Base-by-base conservation (phyloP, 495 filamentous ascomycete species). In the Chlorociboria aeruginascens region DNA sequence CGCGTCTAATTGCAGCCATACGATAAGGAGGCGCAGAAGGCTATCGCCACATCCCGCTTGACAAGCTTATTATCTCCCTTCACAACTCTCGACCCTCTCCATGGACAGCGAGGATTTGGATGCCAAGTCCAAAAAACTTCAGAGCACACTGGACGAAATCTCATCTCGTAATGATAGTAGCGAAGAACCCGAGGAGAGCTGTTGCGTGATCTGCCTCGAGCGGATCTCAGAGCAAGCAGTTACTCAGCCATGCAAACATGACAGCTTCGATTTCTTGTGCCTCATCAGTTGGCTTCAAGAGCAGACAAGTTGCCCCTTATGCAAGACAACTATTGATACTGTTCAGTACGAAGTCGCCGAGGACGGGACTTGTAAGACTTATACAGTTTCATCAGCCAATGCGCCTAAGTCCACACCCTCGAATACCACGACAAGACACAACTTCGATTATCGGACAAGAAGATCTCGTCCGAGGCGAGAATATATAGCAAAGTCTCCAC, bases 201-300 rank as follows among this genome's bases (percentile, higher is more conserved):
- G 67, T 58, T 85, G 81, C 61, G 77, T 81, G 45, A 81, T 85
- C 58, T 95, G 89, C 61, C 75, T 94, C 41, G 82, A 89, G 48
- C 58, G 65, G 39, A 70, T 94, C 62, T 77, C 80, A 6, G 85
- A 90, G 55, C 66, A 77, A 33, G 83, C 82, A 47, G 65, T 79
- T 13, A 78, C 84, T 4, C 66, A 73, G 33, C 86, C 87, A 13
- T 95, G 89, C 72, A 70, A 72, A 14, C 89, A 95, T 69, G 62
- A 73, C 40, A 79, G 77, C 55, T 94, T 92, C 61, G 86, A 94
- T 65, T 89, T 86, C 61, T 56, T 88, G 10, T 95, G 89, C 57
- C 74, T 94, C 8, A 61, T 85, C 14, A 89, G 77, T 66, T 94
- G 89, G 89, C 76, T 90, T 54, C 71, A 87, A 57, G 76, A 76